These are phyloP conservation scores for Colletotrichum sp. DNA, from an alignment of 2,329 filamentous ascomycete species.

Conservation along the genomic window DNA sequence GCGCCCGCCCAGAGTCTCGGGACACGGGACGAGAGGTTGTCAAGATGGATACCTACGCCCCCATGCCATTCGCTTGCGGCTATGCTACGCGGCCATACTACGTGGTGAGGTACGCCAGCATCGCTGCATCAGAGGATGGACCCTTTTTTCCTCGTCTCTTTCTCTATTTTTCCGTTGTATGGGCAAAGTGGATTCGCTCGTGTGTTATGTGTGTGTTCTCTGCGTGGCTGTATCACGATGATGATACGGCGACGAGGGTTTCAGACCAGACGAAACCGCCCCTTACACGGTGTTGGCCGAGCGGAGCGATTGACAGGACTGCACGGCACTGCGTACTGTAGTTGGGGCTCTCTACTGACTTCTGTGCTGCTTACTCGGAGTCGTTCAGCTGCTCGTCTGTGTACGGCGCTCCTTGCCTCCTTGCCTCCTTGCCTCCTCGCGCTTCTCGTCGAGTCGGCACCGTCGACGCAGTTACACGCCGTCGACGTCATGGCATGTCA, in stretches of 20 bases:
- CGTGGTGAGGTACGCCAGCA: not conserved
- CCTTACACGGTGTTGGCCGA: not conserved
- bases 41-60: not conserved
- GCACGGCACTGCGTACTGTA: not conserved
- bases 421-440: not conserved
- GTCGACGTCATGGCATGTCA: not conserved
- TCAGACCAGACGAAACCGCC: constrained; percentile 8
- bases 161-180: not conserved
- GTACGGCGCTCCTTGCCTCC: not conserved
- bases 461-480: not conserved
- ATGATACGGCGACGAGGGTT: constrained; percentile 17
- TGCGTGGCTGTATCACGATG: constrained; percentile 6
- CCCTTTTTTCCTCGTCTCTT: not conserved
- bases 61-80: not conserved
- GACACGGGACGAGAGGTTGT: not conserved
- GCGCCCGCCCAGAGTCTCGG: not conserved
- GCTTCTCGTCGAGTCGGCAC: not conserved
- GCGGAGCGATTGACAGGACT: not conserved
- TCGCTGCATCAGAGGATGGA: not conserved
- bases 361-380: not conserved
- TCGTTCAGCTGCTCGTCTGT: not conserved
- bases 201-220: not conserved
- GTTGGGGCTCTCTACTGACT: not conserved
- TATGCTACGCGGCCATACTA: not conserved
- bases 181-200: not conserved